These are phyloP conservation scores for Xylaria sp. DNA, from an alignment of 2,329 filamentous ascomycete species.

Conservation along the genomic window DNA sequence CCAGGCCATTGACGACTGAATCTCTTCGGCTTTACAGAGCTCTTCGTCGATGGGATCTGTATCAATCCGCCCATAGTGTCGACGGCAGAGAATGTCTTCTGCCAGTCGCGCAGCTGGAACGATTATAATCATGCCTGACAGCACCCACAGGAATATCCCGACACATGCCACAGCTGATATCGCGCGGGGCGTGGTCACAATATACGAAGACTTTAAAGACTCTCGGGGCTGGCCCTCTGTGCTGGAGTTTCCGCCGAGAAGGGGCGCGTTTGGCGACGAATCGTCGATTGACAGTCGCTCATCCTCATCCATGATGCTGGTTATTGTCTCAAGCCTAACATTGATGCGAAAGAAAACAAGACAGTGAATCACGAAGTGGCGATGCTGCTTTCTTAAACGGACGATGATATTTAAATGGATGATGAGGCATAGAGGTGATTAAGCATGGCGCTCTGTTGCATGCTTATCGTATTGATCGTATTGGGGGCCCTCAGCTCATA, in stretches of 20 bases:
- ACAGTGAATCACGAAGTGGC: too few species aligned
- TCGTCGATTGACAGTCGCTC: conserved; percentile 4
- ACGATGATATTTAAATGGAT: too few species aligned
- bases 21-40: conserved; percentile 34
- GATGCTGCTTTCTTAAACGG: too few species aligned
- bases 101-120: conserved; percentile 6
- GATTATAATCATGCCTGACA: conserved; percentile 19
- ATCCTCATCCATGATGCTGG: conserved; percentile 10
- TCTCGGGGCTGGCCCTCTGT: not conserved
- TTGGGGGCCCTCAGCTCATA: not conserved
- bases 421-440: too few species aligned
- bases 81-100: conserved; percentile 21
- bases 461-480: not conserved
- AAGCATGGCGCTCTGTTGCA: too few species aligned
- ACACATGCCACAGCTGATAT: conserved; percentile 11
- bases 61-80: conserved; percentile 12
- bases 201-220: conserved; percentile 15
- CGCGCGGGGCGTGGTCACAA: not conserved
- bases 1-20: conserved; percentile 32
- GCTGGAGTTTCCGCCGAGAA: conserved; percentile 1
- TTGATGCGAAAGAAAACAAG: too few species aligned
- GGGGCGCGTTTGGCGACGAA: not conserved
- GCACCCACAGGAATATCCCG: conserved; percentile 19
- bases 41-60: conserved; percentile 27
- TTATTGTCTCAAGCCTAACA: not conserved